phyloP scores from a whole-genome alignment of 495 filamentous ascomycete species.

The Podospora pseudocomata region DNA sequence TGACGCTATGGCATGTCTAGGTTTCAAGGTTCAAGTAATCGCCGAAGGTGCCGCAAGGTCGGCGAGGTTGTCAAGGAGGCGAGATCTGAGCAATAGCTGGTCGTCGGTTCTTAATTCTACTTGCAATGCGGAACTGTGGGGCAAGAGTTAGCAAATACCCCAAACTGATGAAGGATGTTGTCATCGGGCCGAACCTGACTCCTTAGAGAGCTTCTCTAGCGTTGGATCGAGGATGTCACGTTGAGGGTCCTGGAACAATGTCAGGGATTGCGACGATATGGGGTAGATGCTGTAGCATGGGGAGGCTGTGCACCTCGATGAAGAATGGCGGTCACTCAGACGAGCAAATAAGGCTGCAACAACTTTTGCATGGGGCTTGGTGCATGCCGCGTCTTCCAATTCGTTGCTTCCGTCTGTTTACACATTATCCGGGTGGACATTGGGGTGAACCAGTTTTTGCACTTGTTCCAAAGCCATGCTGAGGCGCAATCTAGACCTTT shows the following conservation, averaged over 20 bases:
- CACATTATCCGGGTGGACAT: not conserved
- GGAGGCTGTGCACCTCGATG: conserved; percentile 1
- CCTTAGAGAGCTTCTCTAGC: not conserved
- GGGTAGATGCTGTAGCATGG: not conserved
- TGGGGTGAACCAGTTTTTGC: not conserved
- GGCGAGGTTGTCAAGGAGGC: not conserved
- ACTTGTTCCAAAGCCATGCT: not conserved
- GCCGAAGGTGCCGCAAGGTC: not conserved
- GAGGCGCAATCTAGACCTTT: not conserved
- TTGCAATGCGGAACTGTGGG: not conserved
- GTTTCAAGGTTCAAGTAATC: not conserved
- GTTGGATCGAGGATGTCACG: not conserved
- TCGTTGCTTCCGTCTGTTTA: not conserved
- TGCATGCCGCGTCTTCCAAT: not conserved
- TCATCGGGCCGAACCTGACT: not conserved
- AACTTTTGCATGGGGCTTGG: not conserved
- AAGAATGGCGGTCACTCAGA: not conserved
- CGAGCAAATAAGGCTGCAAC: conserved; percentile 13
- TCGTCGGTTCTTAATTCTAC: not conserved
- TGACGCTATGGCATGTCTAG: not conserved
- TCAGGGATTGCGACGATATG: not conserved
- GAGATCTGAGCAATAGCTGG: not conserved
- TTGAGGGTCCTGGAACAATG: not conserved
- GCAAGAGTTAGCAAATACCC: not conserved
- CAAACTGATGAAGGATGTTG: not conserved